Conservation (phyloP, 2,329 filamentous ascomycete species). For the Alternaria gansuensis region DNA sequence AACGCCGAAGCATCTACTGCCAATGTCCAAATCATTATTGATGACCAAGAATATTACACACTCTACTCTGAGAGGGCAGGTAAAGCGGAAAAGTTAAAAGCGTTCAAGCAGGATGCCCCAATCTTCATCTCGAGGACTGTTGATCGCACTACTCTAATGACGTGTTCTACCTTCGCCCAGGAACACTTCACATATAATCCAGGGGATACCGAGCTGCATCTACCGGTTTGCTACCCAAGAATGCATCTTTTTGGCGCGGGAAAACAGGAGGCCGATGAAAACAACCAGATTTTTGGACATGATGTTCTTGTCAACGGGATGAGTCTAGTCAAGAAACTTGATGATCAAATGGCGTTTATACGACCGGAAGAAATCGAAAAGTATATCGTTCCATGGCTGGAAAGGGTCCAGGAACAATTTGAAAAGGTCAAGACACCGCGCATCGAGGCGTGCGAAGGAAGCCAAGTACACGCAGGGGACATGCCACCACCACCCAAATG, state of each 20-base stretch:
- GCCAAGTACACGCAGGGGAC: background rate
- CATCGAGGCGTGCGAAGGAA: background rate
- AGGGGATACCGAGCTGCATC: background rate
- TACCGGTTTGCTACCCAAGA: slow-evolving; percentile 25
- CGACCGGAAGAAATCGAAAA: slow-evolving; percentile 15
- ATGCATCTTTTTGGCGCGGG: background rate
- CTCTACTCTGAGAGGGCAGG: background rate
- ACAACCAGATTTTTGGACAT: no score
- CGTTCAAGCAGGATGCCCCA: background rate
- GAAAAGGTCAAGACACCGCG: background rate
- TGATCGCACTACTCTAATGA: slow-evolving; percentile 23
- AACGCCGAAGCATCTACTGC: background rate
- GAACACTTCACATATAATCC: slow-evolving; percentile 28
- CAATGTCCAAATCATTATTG: slow-evolving; percentile 15
- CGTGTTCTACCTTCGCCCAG: slow-evolving; percentile 23
- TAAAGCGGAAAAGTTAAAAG: background rate
- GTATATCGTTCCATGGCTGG: slow-evolving; percentile 31
- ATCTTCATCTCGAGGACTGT: background rate
- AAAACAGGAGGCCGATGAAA: background rate
- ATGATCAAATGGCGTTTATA: slow-evolving; percentile 25
- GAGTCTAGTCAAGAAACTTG: background rate
- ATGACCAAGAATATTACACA: slow-evolving; percentile 9
- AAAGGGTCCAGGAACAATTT: slow-evolving; percentile 8
- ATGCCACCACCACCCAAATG: background rate
- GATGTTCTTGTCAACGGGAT: background rate